Base-by-base conservation (phyloP, 331 rosid genomes). In the Spiraea crenata region DNA sequence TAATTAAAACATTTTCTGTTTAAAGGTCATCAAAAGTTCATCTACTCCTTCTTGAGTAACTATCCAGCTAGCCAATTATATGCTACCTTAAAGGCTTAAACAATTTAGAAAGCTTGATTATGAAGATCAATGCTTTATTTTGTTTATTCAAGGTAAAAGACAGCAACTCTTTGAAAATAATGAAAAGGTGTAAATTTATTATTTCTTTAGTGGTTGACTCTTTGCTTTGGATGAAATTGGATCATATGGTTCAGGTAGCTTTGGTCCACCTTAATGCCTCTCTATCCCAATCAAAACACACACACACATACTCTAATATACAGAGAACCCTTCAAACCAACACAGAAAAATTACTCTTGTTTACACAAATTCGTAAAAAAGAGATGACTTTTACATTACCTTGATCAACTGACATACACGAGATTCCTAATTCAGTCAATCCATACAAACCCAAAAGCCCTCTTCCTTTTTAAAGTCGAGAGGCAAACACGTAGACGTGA, bases 131-230 rank as follows among this genome's bases (percentile, higher is more conserved):
- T 54, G 50, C 17, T 70, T 46, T 69, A 48, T 55, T 69, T 44
- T 57, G 74, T 34, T 34, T 44, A 57, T 70, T 61, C 54, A 14
- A 39, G 54, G 17, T 25, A 60, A 46, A 34, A 39, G 54, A 56
- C 48, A 77, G 66, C 56, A 11, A 68, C 70, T 58, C 74, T 47
- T 57, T 19, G 15, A 48, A 77, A 60, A 47, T 57, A 71, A 70
- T 73, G 58, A 57, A 47, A 41, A 44, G 16, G 16, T 61, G 10
- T 40, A 14, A 34, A 71, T 61, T 14, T 74, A 65, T 70, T 34
- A 76, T 71, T 81, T 84, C 77, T 84, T 84, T 82, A 85, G 81
- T 79, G 85, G 91, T 88, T 88, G 93, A 92, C 98, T 83, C 66
- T 71, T 80, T 76, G 76, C 77, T 67, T 79, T 39, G 88, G 88